phyloP scores from a whole-genome alignment of 306 rosid genomes.

The Pueraria montana region DNA sequence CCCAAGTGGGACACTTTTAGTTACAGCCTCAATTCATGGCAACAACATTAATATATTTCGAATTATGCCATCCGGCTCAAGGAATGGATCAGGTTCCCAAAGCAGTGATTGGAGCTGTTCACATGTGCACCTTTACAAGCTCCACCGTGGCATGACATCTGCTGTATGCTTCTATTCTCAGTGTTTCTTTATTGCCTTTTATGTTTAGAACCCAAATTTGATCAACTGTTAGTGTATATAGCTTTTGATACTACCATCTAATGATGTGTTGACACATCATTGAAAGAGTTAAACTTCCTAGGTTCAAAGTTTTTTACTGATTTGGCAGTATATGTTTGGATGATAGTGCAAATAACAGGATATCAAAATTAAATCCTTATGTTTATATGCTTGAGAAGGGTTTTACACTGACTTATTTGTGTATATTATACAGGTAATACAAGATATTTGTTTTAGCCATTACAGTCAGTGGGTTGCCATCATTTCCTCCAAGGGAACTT shows the following conservation, averaged over 20 bases:
- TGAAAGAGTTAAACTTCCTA: conserved; percentile 20
- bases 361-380: conserved; percentile 29
- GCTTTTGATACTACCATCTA: conserved; percentile 14
- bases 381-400: conserved; percentile 45
- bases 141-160: conserved; percentile 92
- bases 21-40: conserved; percentile 91
- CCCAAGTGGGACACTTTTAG: conserved; percentile 93
- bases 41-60: conserved; percentile 88
- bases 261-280: conserved; percentile 32
- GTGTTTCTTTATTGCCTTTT: conserved; percentile 43
- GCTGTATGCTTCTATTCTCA: conserved; percentile 71
- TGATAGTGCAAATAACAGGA: conserved; percentile 36
- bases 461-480: conserved; percentile 90
- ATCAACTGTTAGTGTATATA: conserved; percentile 10
- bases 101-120: conserved; percentile 78
- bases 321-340: neutral
- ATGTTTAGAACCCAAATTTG: conserved; percentile 39
- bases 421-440: conserved; percentile 72
- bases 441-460: conserved; percentile 89
- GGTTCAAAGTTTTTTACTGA: conserved; percentile 32
- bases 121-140: conserved; percentile 92
- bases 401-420: conserved; percentile 45
- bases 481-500: conserved; percentile 86
- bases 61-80: conserved; percentile 80
- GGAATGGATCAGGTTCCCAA: conserved; percentile 68